Percentiles rank a stretch among this genome's conserved stretches.
Conservation (phyloP, 768 basidiomycete species). For the Termitomyces sp. region DNA sequence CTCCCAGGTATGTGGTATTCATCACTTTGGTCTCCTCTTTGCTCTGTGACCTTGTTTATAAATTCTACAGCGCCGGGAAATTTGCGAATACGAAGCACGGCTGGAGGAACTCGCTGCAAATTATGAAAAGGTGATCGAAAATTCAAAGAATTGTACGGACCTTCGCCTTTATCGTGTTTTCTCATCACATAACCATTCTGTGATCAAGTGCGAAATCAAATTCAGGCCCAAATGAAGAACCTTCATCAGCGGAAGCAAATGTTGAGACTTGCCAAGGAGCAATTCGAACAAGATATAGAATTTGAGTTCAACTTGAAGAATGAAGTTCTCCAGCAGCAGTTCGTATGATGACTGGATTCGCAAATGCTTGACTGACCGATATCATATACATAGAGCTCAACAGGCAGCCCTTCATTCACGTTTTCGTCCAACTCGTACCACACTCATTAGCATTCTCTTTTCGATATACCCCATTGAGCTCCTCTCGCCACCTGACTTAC, state of each 20-base stretch:
- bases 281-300: constrained; percentile 26
- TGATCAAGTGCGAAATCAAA: constrained; percentile 23
- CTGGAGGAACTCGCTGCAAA: constrained; percentile 44
- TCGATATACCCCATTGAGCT: constrained; percentile 88
- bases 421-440: constrained; percentile 50
- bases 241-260: constrained; percentile 40
- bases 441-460: constrained; percentile 65
- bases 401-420: constrained; percentile 40
- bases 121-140: constrained; percentile 33
- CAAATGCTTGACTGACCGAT: constrained; percentile 4
- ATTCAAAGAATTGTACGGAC: constrained; percentile 40
- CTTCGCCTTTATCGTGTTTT: background rate
- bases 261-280: constrained; percentile 36
- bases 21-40: constrained; percentile 1
- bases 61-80: constrained; percentile 51
- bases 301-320: constrained; percentile 21
- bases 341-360: background rate
- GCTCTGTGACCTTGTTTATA: constrained; percentile 2
- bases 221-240: constrained; percentile 26
- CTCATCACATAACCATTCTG: constrained; percentile 1
- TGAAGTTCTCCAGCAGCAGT: constrained; percentile 35
- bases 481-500: constrained; percentile 74
- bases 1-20: constrained; percentile 32
- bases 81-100: constrained; percentile 56
- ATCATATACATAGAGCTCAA: constrained; percentile 33